These are phyloP conservation scores for Bondarzewia mesenterica DNA, from an alignment of 1,284 basidiomycete species.

Conservation along the genomic window DNA sequence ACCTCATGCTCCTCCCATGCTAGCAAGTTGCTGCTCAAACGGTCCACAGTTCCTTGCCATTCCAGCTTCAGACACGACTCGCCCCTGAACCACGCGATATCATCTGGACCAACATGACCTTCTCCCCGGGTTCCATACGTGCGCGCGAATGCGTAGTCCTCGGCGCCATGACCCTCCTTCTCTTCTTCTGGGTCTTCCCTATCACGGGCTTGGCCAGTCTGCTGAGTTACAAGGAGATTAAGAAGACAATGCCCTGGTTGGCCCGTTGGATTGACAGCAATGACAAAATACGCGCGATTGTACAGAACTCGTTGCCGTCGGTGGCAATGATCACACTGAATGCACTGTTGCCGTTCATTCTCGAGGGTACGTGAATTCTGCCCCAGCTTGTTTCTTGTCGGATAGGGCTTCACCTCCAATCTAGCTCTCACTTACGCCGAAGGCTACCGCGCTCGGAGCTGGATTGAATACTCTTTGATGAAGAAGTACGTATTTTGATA, in stretches of 20 bases:
- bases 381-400: not conserved
- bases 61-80: constrained; percentile 58
- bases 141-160: constrained; percentile 68
- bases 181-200: constrained; percentile 85
- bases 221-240: constrained; percentile 88
- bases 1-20: not conserved
- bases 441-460: constrained; percentile 82
- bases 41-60: constrained; percentile 67
- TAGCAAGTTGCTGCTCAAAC: constrained; percentile 90
- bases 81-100: constrained; percentile 96
- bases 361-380: constrained; percentile 59
- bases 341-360: constrained; percentile 79
- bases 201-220: constrained; percentile 80
- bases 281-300: constrained; percentile 74
- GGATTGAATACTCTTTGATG: constrained; percentile 89
- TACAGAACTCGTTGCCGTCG: constrained; percentile 90
- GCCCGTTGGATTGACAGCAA: constrained; percentile 72
- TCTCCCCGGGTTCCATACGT: constrained; percentile 47
- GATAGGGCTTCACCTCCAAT: not conserved
- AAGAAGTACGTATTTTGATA: constrained; percentile 62
- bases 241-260: constrained; percentile 83
- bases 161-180: constrained; percentile 55
- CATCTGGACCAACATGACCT: constrained; percentile 85
- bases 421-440: constrained; percentile 81
- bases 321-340: constrained; percentile 89